Evolutionary conservation across 441 rosid species (phyloP).

Genomic region (Adansonia madagascariensis): DNA sequence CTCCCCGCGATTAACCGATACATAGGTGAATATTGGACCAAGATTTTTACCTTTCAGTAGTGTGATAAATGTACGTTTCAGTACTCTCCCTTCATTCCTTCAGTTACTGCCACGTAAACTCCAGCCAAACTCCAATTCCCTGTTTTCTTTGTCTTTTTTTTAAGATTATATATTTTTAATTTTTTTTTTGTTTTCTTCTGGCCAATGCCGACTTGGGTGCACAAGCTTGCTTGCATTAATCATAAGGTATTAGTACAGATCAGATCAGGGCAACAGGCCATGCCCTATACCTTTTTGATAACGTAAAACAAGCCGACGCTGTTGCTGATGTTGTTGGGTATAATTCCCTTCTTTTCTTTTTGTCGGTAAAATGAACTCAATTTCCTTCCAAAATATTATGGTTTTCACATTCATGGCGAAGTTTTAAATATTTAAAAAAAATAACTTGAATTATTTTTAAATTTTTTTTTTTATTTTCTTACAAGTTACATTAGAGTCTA

Average conservation of each 20-base stretch:
- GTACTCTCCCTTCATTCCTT: background rate
- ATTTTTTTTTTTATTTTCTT: background rate
- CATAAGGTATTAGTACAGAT: slow-evolving; percentile 19
- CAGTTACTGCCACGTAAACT: slow-evolving; percentile 16
- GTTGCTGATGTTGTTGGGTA: background rate
- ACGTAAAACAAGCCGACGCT: slow-evolving; percentile 4
- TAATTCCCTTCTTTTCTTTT: background rate
- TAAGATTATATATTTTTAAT: too few relatives aligned
- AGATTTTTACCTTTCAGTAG: background rate
- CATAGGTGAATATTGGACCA: too few relatives aligned
- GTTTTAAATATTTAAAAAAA: background rate
- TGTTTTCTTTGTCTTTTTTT: background rate
- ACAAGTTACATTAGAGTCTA: background rate
- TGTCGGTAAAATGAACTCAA: background rate
- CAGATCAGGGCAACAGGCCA: slow-evolving; percentile 25
- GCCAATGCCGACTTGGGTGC: slow-evolving; percentile 19
- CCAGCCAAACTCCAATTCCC: background rate
- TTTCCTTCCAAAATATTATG: background rate
- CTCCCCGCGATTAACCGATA: background rate
- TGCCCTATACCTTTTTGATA: background rate
- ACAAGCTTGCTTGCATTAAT: slow-evolving; percentile 27
- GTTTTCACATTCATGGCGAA: background rate
- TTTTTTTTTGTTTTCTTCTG: background rate
- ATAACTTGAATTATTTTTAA: background rate
- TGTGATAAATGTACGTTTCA: background rate